A percentile compares a stretch with the other conserved stretches of the same genome.
phyloP scores from a whole-genome alignment of 371 early-diverging fungal species.

The Rhizomucor pusillus region DNA sequence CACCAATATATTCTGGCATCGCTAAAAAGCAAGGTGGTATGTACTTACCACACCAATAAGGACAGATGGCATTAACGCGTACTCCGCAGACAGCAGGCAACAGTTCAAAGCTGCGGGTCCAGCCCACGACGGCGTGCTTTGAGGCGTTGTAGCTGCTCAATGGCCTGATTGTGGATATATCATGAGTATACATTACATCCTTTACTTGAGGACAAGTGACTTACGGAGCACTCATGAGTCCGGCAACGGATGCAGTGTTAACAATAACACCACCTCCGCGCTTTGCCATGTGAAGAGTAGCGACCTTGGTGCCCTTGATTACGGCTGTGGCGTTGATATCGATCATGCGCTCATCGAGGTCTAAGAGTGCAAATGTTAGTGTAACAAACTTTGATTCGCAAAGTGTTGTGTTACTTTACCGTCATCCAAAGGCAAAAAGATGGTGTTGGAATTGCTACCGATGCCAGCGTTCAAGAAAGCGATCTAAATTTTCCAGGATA shows the following conservation, averaged over 20 bases:
- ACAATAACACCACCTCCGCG: constrained; percentile 50
- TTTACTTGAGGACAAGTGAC: neutral
- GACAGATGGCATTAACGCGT: constrained; percentile 35
- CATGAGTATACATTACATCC: constrained; percentile 3
- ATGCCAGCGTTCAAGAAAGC: constrained; percentile 24
- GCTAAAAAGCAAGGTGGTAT: no score
- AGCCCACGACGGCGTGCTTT: constrained; percentile 27
- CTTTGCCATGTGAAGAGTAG: constrained; percentile 34
- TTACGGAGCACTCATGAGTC: constrained; percentile 18
- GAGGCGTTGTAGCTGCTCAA: constrained; percentile 17
- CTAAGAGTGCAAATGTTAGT: constrained; percentile 7
- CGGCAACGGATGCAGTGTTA: constrained; percentile 33
- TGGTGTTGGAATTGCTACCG: constrained; percentile 24
- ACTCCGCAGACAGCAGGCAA: constrained; percentile 33
- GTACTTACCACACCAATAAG: constrained; percentile 19
- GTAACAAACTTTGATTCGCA: constrained; percentile 7
- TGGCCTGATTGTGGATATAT: constrained; percentile 1
- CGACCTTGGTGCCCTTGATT: constrained; percentile 51
- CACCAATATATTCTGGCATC: neutral
- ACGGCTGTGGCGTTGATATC: constrained; percentile 68
- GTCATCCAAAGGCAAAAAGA: constrained; percentile 26
- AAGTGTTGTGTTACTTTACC: neutral
- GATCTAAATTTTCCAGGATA: constrained; percentile 6
- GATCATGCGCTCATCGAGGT: constrained; percentile 43
- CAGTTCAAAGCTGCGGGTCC: constrained; percentile 13